Percentiles rank a stretch among this genome's conserved stretches.
These are phyloP conservation scores for Dactylellina cionopaga DNA, from an alignment of 2,329 filamentous ascomycete genomes.

Conservation along the genomic window DNA sequence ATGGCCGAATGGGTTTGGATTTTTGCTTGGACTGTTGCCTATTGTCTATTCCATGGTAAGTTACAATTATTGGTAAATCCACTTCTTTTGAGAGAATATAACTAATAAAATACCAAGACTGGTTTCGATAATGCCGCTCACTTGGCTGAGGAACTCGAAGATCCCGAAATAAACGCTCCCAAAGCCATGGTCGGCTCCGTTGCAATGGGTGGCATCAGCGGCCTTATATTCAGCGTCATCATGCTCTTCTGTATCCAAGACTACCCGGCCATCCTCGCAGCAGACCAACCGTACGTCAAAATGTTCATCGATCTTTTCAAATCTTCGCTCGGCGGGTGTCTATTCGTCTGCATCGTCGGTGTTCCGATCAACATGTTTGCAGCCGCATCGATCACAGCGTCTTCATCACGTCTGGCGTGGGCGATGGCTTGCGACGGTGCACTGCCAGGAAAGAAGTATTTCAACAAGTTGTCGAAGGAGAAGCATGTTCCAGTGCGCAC, in stretches of 20 bases:
- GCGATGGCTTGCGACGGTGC: conserved; percentile 51
- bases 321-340: conserved; percentile 33
- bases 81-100: not conserved
- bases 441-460: conserved; percentile 40
- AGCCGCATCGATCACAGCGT: conserved; percentile 45
- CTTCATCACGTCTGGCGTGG: conserved; percentile 50
- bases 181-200: conserved; percentile 52
- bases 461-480: conserved; percentile 33
- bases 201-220: conserved; percentile 34
- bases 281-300: conserved; percentile 46
- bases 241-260: conserved; percentile 52
- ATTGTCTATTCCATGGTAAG: conserved; percentile 52
- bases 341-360: conserved; percentile 49
- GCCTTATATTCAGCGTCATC: conserved; percentile 52
- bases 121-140: conserved; percentile 51
- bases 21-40: conserved; percentile 34
- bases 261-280: conserved; percentile 43
- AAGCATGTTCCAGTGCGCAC: conserved; percentile 36
- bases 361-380: conserved; percentile 51
- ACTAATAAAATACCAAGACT: conserved; percentile 9
- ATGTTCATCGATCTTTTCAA: conserved; percentile 53
- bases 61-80: no score
- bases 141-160: conserved; percentile 50
- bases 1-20: conserved; percentile 38
- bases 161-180: conserved; percentile 46